Conservation (phyloP, 1,139 yeast species). For the Candida albicans region DNA sequence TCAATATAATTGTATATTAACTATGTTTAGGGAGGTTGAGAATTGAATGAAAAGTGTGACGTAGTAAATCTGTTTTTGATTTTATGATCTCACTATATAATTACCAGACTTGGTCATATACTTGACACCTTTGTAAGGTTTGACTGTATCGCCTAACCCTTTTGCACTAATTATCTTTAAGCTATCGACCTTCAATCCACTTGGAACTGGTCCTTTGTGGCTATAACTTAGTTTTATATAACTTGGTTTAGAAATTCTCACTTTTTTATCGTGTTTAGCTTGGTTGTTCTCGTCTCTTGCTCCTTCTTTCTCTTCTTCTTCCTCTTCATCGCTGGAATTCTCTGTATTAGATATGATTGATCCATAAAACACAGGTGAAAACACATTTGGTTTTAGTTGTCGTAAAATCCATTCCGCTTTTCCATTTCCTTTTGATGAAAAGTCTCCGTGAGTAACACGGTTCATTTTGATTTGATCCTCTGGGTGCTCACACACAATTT, state of each 20-base stretch:
- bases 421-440: conserved; percentile 53
- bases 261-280: conserved; percentile 2
- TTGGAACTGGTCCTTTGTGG: conserved; percentile 71
- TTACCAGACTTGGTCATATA: conserved; percentile 70
- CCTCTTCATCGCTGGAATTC: conserved; percentile 13
- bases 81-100: conserved; percentile 44
- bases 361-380: conserved; percentile 66
- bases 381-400: conserved; percentile 60
- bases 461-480: conserved; percentile 38
- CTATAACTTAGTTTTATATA: conserved; percentile 54
- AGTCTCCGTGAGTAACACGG: conserved; percentile 73
- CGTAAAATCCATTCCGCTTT: conserved; percentile 73
- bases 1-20: conserved; percentile 5
- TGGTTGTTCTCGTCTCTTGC: conserved; percentile 8
- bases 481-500: conserved; percentile 36
- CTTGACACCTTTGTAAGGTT: conserved; percentile 91
- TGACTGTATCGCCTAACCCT: conserved; percentile 62
- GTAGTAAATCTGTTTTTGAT: not conserved
- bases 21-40: conserved; percentile 7
- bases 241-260: conserved; percentile 39
- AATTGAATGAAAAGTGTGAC: conserved; percentile 2
- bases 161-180: conserved; percentile 58
- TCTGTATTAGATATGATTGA: conserved; percentile 20
- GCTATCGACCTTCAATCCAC: conserved; percentile 71
- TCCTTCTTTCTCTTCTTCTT: conserved; percentile 7